A percentile compares a stretch with the other conserved stretches of the same genome.
Evolutionary conservation across 192 early-diverging fungal genomes (phyloP).

Genomic region (Lobosporangium transversale): DNA sequence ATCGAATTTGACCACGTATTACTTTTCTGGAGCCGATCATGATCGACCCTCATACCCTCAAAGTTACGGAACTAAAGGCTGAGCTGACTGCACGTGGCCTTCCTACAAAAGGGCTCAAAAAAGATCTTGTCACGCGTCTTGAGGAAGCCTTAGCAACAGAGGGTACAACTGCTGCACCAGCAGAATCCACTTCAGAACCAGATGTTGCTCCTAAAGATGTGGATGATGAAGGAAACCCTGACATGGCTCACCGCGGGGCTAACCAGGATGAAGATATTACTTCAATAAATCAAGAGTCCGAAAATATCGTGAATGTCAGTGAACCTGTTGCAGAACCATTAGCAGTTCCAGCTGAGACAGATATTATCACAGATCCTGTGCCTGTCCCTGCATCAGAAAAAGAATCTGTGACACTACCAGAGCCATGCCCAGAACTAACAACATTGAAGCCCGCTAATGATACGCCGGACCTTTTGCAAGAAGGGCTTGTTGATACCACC

Average conservation of each 20-base stretch:
- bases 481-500: constrained; percentile 40
- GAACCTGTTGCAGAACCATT: constrained; percentile 15
- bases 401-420: neutral
- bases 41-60: constrained; percentile 57
- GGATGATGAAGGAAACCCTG: neutral
- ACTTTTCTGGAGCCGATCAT: no score
- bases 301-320: constrained; percentile 17
- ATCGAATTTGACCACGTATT: no score
- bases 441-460: constrained; percentile 15
- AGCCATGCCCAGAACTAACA: neutral
- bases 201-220: constrained; percentile 29
- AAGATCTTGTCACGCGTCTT: constrained; percentile 69
- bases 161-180: constrained; percentile 17
- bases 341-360: constrained; percentile 9
- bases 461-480: constrained; percentile 16
- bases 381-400: constrained; percentile 11
- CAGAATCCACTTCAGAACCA: constrained; percentile 13
- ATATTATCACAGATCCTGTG: constrained; percentile 15
- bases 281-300: neutral
- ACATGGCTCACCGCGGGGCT: neutral
- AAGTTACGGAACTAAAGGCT: constrained; percentile 69
- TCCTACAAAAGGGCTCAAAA: constrained; percentile 70
- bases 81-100: constrained; percentile 64
- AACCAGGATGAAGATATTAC: neutral
- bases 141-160: constrained; percentile 59